phyloP scores from a whole-genome alignment of 2,329 filamentous ascomycete genomes.

The Blastomyces parvus region DNA sequence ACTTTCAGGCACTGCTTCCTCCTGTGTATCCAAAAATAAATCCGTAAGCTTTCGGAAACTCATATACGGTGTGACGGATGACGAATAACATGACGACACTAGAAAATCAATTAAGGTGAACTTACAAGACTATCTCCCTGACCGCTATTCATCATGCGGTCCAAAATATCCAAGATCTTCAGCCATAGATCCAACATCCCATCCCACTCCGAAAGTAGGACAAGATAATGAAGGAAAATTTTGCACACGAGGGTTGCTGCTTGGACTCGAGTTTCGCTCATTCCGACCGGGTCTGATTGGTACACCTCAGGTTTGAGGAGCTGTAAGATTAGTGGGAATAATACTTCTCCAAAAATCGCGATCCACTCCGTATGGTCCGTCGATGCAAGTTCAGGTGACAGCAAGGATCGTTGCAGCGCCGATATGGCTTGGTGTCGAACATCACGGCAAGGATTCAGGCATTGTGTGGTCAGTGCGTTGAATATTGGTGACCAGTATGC shows the following conservation, averaged over 20 bases:
- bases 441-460: conserved; percentile 87
- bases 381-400: conserved; percentile 76
- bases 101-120: conserved; percentile 16
- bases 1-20: conserved; percentile 90
- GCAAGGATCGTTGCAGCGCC: conserved; percentile 71
- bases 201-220: conserved; percentile 72
- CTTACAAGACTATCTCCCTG: conserved; percentile 79
- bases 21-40: conserved; percentile 40
- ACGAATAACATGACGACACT: neutral
- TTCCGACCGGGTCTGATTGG: conserved; percentile 78
- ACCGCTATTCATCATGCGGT: conserved; percentile 90
- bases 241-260: conserved; percentile 86
- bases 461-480: conserved; percentile 76
- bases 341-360: conserved; percentile 83
- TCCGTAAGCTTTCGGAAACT: conserved; percentile 1
- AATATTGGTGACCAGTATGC: conserved; percentile 97
- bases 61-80: neutral
- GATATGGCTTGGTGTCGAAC: conserved; percentile 82
- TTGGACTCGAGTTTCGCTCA: conserved; percentile 91
- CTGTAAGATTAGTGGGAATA: conserved; percentile 81
- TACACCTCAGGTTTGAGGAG: conserved; percentile 92
- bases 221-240: conserved; percentile 89
- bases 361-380: conserved; percentile 84
- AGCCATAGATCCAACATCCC: conserved; percentile 89
- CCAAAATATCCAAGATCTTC: conserved; percentile 86